Base-by-base conservation (phyloP, 306 rosid genomes). In the Purshia tridentata region DNA sequence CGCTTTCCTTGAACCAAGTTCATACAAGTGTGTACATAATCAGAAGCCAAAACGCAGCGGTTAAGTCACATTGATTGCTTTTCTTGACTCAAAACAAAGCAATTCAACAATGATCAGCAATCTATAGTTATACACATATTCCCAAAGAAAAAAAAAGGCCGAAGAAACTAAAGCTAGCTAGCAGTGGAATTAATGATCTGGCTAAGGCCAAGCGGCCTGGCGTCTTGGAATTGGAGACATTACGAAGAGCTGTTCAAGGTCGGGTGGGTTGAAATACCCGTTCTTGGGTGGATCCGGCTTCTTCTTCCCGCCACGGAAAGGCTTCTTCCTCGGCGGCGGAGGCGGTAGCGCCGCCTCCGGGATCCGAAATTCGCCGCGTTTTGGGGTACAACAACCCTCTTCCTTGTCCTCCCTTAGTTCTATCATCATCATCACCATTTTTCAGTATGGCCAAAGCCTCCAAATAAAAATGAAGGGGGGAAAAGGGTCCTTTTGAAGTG, bases 271-370 rank as follows among this genome's bases (percentile, higher is more conserved):
- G 55, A 91, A 91, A 53, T 84, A 89, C 0, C 91, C 97, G 20
- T 78, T 80, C 65, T 78, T 78, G 0, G 93, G 90, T 2, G 63
- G 45, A 0, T 29, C 78, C 47, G 72, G 52, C 76, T 72, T 83
- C 81, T 61, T 75, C 41, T 51, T 18, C 70, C 74, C 40, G 15
- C 35, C 0, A 70, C 70, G 60, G 70, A 4, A 68, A 2, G 86
- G 77, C 74, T 86, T 92, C 86, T 92, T 92, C 84, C 68, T 92
- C 0, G 91, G 90, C 3, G 92, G 82, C 0, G 93, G 91, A 7
- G 91, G 91, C 0, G 96, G 90, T 53, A 23, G 83, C 74, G 61
- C 42, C 48, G 79, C 70, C 81, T 57, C 59, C 2, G 62, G 84
- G n/a, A 92, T 89, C 53, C 57, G 77, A 66, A 69, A 77, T 77